Evolutionary conservation across 495 filamentous ascomycete genomes (phyloP).

Genomic region (Hypoxylon fuscum): DNA sequence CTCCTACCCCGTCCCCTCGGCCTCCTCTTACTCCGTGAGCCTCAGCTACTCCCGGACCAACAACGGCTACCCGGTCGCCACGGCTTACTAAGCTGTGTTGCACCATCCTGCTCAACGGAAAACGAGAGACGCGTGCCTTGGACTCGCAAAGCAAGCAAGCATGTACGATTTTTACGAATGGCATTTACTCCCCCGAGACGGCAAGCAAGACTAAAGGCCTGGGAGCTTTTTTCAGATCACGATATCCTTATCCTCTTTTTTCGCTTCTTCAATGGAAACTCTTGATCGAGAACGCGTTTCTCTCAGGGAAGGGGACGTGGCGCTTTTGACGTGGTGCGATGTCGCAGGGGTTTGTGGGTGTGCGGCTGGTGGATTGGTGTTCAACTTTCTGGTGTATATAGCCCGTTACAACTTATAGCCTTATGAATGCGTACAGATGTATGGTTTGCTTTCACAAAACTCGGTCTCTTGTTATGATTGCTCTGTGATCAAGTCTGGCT

Average conservation of each 20-base stretch:
- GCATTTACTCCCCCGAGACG: no score
- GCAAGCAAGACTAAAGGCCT: no score
- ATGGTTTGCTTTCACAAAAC: slow-evolving; percentile 16
- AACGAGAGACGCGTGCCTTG: no score
- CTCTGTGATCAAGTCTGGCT: no score
- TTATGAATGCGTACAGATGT: slow-evolving; percentile 15
- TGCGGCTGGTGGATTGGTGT: slow-evolving; percentile 15
- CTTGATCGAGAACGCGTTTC: background rate
- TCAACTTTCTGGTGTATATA: slow-evolving; percentile 16
- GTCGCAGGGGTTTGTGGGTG: slow-evolving; percentile 3
- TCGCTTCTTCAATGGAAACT: slow-evolving; percentile 16
- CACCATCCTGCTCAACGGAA: background rate
- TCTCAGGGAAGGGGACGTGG: no score
- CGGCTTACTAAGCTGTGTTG: background rate
- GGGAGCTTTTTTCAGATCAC: no score
- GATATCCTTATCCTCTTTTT: slow-evolving; percentile 9
- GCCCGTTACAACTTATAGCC: slow-evolving; percentile 1
- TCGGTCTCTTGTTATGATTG: no score
- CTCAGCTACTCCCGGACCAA: slow-evolving; percentile 19
- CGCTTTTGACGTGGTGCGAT: background rate
- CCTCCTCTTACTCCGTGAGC: slow-evolving; percentile 8
- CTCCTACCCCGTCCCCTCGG: background rate
- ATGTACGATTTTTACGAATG: no score
- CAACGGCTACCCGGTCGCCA: background rate
- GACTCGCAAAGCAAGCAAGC: no score